A percentile compares a stretch with the other conserved stretches of the same genome.
Conservation (phyloP, 1,139 yeast species). For the Magnusiomyces tetraspermus region DNA sequence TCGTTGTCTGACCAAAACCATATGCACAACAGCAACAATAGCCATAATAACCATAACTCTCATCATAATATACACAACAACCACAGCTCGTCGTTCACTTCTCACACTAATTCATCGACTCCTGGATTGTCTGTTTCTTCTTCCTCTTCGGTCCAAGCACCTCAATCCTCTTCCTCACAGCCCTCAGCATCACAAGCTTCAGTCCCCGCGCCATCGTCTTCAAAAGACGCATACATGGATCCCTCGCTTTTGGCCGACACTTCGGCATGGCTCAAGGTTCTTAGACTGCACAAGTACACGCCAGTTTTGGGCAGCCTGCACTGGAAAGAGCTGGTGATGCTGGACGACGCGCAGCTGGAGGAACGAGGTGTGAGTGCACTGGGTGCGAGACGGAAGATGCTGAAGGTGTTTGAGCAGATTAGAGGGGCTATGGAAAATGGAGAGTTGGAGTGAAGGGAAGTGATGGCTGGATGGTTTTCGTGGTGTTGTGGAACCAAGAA, state of each 20-base stretch:
- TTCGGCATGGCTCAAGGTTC: constrained; percentile 84
- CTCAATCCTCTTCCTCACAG: too few relatives aligned
- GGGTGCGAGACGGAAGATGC: constrained; percentile 86
- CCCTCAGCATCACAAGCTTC: too few relatives aligned
- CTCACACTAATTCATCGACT: too few relatives aligned
- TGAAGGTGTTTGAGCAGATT: constrained; percentile 84
- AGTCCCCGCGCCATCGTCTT: not conserved
- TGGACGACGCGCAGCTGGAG: constrained; percentile 61
- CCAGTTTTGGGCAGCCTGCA: constrained; percentile 63
- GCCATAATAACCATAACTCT: too few relatives aligned
- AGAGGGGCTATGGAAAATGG: constrained; percentile 34
- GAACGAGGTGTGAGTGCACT: constrained; percentile 80
- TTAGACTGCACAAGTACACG: constrained; percentile 89
- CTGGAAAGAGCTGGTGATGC: constrained; percentile 71
- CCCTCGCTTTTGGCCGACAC: constrained; percentile 40
- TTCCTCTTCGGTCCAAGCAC: too few relatives aligned
- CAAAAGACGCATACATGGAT: not conserved
- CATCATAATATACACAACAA: too few relatives aligned
- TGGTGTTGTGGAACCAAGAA: too few relatives aligned
- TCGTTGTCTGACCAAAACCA: not conserved
- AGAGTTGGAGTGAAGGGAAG: not conserved
- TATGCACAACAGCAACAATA: too few relatives aligned
- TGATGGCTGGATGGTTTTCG: too few relatives aligned
- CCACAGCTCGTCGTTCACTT: too few relatives aligned
- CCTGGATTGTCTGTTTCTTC: too few relatives aligned